Conservation (phyloP, 2,329 filamentous ascomycete species). For the Zymoseptoria passerinii region DNA sequence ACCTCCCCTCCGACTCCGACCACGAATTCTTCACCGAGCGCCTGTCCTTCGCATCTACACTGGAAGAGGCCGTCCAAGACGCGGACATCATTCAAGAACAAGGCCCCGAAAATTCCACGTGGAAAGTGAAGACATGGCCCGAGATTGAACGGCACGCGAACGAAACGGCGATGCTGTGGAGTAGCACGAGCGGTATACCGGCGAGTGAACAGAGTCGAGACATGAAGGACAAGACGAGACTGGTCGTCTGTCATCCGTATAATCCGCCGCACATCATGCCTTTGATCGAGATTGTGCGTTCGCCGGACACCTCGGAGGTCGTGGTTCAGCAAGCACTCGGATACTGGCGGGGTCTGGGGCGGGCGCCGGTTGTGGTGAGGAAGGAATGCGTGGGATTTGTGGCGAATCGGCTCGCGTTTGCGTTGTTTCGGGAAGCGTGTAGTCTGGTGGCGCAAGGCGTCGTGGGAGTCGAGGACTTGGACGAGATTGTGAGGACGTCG, state of each 20-base stretch:
- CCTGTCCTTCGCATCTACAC: slow-evolving; percentile 32
- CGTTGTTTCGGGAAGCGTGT: slow-evolving; percentile 48
- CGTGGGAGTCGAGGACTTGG: slow-evolving; percentile 45
- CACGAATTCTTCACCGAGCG: slow-evolving; percentile 19
- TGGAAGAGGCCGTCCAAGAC: slow-evolving; percentile 37
- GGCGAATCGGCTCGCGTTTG: slow-evolving; percentile 50
- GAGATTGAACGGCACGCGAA: slow-evolving; percentile 42
- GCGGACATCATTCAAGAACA: slow-evolving; percentile 53
- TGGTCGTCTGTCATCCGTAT: slow-evolving; percentile 53
- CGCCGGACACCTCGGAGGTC: slow-evolving; percentile 33
- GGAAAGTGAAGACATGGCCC: slow-evolving; percentile 47
- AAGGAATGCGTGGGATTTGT: slow-evolving; percentile 50
- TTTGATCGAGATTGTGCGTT: slow-evolving; percentile 50
- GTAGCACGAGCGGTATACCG: slow-evolving; percentile 50
- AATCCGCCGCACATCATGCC: slow-evolving; percentile 57
- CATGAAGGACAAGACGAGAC: slow-evolving; percentile 37
- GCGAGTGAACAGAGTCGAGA: slow-evolving; percentile 41
- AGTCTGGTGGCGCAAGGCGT: slow-evolving; percentile 48
- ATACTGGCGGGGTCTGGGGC: slow-evolving; percentile 39
- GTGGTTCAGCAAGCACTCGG: slow-evolving; percentile 35
- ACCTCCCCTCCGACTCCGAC: slow-evolving; percentile 30
- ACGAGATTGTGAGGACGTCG: slow-evolving; percentile 44
- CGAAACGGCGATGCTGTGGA: slow-evolving; percentile 45
- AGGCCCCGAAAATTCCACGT: slow-evolving; percentile 45
- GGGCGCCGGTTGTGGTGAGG: slow-evolving; percentile 43